Conservation (phyloP, 1,139 yeast species). For the Debaryomyces sp. region DNA sequence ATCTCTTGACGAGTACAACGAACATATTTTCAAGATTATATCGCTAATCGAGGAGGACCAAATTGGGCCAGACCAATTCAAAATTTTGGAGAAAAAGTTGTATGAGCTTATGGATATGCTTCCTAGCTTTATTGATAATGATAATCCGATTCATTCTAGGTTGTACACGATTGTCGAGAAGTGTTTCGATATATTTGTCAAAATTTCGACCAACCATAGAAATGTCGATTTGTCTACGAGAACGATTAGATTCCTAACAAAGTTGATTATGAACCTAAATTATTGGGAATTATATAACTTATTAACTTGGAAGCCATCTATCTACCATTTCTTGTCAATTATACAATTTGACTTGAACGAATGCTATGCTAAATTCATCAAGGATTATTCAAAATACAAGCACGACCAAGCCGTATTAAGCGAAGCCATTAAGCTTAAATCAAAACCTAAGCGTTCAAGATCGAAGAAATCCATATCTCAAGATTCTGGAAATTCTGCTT, state of each 20-base stretch:
- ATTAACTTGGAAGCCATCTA: conserved; percentile 47
- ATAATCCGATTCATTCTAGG: conserved; percentile 36
- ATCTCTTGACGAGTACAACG: conserved; percentile 39
- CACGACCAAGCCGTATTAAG: conserved; percentile 22
- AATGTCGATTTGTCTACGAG: conserved; percentile 36
- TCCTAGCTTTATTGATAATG: conserved; percentile 22
- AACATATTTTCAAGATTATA: conserved; percentile 39
- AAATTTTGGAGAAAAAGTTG: conserved; percentile 27
- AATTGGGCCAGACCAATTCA: conserved; percentile 16
- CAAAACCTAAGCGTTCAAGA: conserved; percentile 16
- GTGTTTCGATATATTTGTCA: conserved; percentile 44
- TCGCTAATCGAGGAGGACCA: conserved; percentile 29
- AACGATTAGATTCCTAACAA: conserved; percentile 43
- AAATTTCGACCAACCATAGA: conserved; percentile 33
- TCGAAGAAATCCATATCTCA: conserved; percentile 10
- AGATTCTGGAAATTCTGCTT: conserved; percentile 7
- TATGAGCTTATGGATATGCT: conserved; percentile 29
- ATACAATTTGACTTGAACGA: conserved; percentile 45
- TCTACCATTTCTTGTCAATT: conserved; percentile 42
- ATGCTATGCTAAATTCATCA: conserved; percentile 39
- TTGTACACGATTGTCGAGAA: conserved; percentile 40
- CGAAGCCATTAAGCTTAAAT: conserved; percentile 14
- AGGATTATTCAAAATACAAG: conserved; percentile 35
- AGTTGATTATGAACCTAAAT: conserved; percentile 40
- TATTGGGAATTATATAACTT: conserved; percentile 52